Base-by-base conservation (phyloP, 345 rosid genomes). In the Rhodomyrtus tomentosa region DNA sequence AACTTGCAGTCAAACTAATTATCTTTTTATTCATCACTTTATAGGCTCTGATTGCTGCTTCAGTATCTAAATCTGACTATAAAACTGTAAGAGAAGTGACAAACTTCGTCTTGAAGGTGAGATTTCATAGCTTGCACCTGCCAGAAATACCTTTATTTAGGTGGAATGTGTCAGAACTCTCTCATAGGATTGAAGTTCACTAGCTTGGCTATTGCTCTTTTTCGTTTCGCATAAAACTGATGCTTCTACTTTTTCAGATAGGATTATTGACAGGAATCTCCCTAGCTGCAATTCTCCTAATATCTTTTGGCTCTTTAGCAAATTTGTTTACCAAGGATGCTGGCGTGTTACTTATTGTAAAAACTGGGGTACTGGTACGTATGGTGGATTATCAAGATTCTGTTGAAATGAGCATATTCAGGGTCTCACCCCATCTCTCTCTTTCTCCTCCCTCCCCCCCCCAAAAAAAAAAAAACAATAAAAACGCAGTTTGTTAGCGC, bases 31-130 rank as follows among this genome's bases (percentile, higher is more conserved):
- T 62, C 12, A 29, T 32, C 24, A 68, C 76, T 83, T 54, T 84
- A 82, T 85, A 97, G 98, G 95, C 96, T 82, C 84, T 96, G 86
- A 92, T 95, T 86, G 99, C 99, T 56, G 92, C 95, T 90, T 91
- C 91, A 85, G 85, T 90, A 72, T 95, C 98, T 81, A 91, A 91
- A 90, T 91, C 91, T 55, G 98, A 96, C 86, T 91, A 91, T 84
- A 89, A 84, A 54, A 89, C 92, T 38, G 98, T 92, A 84, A 95
- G 85, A 91, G 94, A 94, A 87, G 87, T 94, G 83, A 89, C 98
- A 27, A 86, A 89, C 82, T 93, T 93, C 85, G 95, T 95, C 80
- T 87, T 97, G 55, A 97, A 93, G 94, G 98, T 92, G 68, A 85
- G 90, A 80, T 81, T 87, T 55, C 25, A 84, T 80, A 40, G 52